Percentiles rank a stretch among this genome's conserved stretches.
Conservation (phyloP, 2,329 filamentous ascomycete genomes). For the Pseudocercospora fijiensis region DNA sequence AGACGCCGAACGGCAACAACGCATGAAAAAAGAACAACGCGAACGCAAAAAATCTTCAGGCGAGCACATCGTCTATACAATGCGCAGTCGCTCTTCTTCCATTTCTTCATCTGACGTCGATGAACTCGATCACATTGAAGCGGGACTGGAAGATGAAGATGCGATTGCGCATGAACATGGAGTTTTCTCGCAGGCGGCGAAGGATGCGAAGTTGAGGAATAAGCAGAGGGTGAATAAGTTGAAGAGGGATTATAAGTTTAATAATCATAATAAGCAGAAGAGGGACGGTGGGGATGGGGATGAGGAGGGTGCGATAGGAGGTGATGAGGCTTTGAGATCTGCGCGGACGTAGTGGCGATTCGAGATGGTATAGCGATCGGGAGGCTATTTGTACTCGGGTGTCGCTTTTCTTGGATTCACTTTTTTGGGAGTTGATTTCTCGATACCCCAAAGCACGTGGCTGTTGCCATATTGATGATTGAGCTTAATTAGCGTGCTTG, state of each 20-base stretch:
- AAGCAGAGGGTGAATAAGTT: slow-evolving; percentile 24
- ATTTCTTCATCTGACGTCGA: slow-evolving; percentile 59
- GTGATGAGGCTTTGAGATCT: not conserved
- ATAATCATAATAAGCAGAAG: not conserved
- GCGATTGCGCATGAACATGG: slow-evolving; percentile 24
- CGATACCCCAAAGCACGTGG: not conserved
- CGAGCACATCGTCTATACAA: slow-evolving; percentile 54
- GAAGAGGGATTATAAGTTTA: slow-evolving; percentile 17
- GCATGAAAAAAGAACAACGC: slow-evolving; percentile 74
- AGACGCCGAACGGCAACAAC: slow-evolving; percentile 69
- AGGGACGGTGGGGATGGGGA: not conserved
- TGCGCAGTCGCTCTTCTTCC: slow-evolving; percentile 48
- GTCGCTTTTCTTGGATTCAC: not conserved
- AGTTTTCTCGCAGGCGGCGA: slow-evolving; percentile 22
- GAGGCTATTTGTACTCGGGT: not conserved
- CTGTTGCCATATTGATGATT: not conserved
- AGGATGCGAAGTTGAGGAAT: slow-evolving; percentile 29
- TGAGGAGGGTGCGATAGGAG: not conserved
- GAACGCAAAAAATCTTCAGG: slow-evolving; percentile 68
- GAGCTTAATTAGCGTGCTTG: not conserved
- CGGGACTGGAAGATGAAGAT: slow-evolving; percentile 20
- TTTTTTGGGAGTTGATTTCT: not conserved
- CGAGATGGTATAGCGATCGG: not conserved
- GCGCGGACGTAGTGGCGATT: not conserved
- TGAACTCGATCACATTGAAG: slow-evolving; percentile 50